Conservation (phyloP, 1,284 basidiomycete species). For the Ustilago bromivora region DNA sequence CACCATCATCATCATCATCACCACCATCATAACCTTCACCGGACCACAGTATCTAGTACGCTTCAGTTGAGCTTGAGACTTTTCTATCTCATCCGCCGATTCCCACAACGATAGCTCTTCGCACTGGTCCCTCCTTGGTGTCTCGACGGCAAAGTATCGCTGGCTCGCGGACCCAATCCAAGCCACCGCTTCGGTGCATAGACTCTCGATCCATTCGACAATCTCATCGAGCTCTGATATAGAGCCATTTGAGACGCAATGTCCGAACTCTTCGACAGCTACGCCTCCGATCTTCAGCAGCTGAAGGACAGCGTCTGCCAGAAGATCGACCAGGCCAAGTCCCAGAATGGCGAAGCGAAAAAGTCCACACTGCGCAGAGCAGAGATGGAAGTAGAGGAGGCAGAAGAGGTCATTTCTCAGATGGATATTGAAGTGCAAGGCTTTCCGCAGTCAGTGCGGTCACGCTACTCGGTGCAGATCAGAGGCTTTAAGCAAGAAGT, state of each 20-base stretch:
- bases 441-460: constrained; percentile 77
- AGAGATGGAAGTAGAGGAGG: constrained; percentile 96
- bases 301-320: constrained; percentile 56
- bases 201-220: background rate
- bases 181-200: background rate
- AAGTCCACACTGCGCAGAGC: constrained; percentile 85
- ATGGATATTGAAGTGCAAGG: constrained; percentile 99
- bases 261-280: constrained; percentile 69
- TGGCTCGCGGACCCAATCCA: background rate
- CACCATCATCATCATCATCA: background rate
- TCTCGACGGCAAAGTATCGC: background rate
- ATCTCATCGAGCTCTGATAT: background rate
- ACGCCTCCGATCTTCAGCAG: constrained; percentile 65
- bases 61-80: no score
- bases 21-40: background rate
- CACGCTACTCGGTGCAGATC: constrained; percentile 57
- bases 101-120: no score
- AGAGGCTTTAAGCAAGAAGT: constrained; percentile 55
- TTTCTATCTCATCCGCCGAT: no score
- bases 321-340: constrained; percentile 47
- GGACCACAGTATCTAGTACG: no score
- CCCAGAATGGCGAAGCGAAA: constrained; percentile 76
- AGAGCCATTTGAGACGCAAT: constrained; percentile 31
- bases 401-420: constrained; percentile 93
- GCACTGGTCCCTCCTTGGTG: background rate